Base-by-base conservation (phyloP, 345 rosid genomes). In the Eucalyptus rudis region DNA sequence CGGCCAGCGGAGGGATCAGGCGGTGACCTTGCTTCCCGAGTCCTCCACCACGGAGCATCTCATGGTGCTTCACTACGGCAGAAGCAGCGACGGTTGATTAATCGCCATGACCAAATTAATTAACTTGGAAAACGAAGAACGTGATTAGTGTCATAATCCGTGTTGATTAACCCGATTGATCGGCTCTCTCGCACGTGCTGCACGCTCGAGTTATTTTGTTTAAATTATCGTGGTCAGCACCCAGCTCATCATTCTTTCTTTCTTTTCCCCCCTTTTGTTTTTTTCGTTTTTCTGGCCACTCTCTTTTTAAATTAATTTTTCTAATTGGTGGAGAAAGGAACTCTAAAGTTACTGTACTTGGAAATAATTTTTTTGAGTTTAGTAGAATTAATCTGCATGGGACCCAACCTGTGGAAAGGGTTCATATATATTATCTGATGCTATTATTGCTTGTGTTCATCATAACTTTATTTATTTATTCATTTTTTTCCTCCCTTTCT, bases 41-140 rank as follows among this genome's bases (percentile, higher is more conserved):
- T 92, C 96, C 79, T 92, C 98, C 86, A 91, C 95, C 88, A 33
- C 93, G 58, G 96, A 97, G 88, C 98, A 97, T 91, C 90, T 98
- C 91, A 98, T 97, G 99, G 93, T 97, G 90, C 94, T 98, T 88
- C 96, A 97, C 91, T 98, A 98, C 27, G 27, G 83, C 47, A 40
- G 83, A 76, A 76, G 83, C 83, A 36, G 47, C 15, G 83, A 20
- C 47, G 27, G 47, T 36, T 76, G 45, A 36, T 76, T 76, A 40
- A 20, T 40, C 84, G 3, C 84, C 47, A 64, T 36, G 81, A 20
- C 84, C 83, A 40, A 76, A 76, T 40, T 76, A 22, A 76, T 76
- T 76, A 76, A 76, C 84, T 40, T 43, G 84, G 27, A 12, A 76
- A 40, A 76, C 6, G 7, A 76, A 16, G 79, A 19, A 40, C 15